phyloP scores from a whole-genome alignment of 768 basidiomycete genomes.

The Holtermannia corniformis region DNA sequence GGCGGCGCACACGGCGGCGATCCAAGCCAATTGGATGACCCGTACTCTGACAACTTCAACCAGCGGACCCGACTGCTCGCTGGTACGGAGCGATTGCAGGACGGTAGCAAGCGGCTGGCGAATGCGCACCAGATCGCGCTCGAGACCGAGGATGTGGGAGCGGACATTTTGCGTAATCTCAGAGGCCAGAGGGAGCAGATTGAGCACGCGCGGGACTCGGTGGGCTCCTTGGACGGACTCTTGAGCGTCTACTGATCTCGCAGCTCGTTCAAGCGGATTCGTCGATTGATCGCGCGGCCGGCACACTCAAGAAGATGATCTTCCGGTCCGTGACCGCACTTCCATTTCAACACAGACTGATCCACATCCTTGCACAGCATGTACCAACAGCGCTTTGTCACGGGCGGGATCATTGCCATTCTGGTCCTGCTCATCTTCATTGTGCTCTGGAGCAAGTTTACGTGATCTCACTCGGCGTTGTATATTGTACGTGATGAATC shows the following conservation, averaged over 20 bases:
- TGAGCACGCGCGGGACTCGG: conserved; percentile 81
- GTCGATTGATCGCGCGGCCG: conserved; percentile 81
- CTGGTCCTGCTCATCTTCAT: conserved; percentile 66
- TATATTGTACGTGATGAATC: too few species aligned
- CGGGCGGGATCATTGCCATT: conserved; percentile 72
- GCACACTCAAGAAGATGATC: conserved; percentile 91
- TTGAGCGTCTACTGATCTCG: not conserved
- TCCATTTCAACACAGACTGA: conserved; percentile 9
- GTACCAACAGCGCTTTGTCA: conserved; percentile 90
- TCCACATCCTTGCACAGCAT: conserved; percentile 53
- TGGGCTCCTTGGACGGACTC: conserved; percentile 42
- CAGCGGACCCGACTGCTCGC: conserved; percentile 72
- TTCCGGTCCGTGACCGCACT: conserved; percentile 83
- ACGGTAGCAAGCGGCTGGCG: conserved; percentile 67
- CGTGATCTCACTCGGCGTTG: not conserved
- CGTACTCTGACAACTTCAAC: conserved; percentile 45
- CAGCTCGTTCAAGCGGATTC: conserved; percentile 78
- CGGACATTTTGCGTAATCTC: conserved; percentile 79
- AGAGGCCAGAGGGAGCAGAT: conserved; percentile 86
- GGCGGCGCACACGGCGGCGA: conserved; percentile 38
- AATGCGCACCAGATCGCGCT: conserved; percentile 86
- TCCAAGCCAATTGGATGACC: conserved; percentile 56
- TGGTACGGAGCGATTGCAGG: conserved; percentile 67
- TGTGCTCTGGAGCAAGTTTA: conserved; percentile 33
- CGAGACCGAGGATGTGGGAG: conserved; percentile 92